Evolutionary conservation across 2,329 filamentous ascomycete species (phyloP), one percentile per base, ranked within the genome.

Genomic region (Fusarium temperatum): DNA sequence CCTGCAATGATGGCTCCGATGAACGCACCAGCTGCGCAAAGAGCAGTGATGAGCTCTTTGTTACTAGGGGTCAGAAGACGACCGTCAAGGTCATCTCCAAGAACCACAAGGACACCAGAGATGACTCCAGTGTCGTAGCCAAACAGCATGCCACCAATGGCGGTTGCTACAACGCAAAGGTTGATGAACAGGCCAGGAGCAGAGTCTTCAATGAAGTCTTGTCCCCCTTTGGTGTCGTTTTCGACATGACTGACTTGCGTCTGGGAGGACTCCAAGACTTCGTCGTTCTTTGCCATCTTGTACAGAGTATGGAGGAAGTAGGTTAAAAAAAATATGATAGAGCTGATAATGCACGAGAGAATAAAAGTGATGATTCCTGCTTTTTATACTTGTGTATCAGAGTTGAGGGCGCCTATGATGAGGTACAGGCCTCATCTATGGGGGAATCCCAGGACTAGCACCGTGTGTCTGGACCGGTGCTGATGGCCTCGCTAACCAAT

Each of bases 41-140:
- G 82, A 0, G 86, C 87, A 1, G 87, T 88, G 50, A 88, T 84
- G 24, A 88, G 79, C 71, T 88, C 86, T 69, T 86, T 83, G 64
- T 88, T 85, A 12, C 55, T 24, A 7, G 79, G 81, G 5, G 82
- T 81, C 28, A 70, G 78, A 5, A 86, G 76, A 2, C 78, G 76
- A 22, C 82, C 79, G 18, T 82, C 82, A n/a, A 88, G 82, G 56
- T 75, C 74, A 20, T 71, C 30, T 18, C 64, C 38, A 39, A 77
- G 71, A 38, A 74, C 74, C 22, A 80, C 66, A 36, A 82, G 66
- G 8, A 80, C 80, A 14, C 81, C 73, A 12, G 79, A 81, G 17
- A 84, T 82, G 47, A 84, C 82, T 13, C 83, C 83, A 15, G 83
- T 83, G n/a, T 77, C 75, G 41, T 77, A 77, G 11, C 75, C 66